phyloP scores from a whole-genome alignment of 225 moss, liverwort and hornwort genomes.

The Straminergon stramineum region DNA sequence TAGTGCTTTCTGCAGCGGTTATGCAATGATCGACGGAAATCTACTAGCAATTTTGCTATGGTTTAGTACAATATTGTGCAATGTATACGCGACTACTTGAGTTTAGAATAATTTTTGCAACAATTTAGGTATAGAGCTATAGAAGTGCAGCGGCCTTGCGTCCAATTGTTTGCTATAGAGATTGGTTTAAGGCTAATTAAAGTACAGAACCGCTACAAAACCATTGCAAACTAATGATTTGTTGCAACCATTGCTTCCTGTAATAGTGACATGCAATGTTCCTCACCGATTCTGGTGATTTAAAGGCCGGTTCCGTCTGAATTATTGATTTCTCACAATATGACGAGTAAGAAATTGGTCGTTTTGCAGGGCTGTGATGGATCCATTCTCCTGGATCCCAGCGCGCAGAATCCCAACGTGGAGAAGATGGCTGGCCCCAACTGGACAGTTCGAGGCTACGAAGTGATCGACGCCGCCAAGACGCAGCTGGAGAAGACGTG shows the following conservation, averaged over 20 bases:
- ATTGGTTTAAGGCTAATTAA: neutral
- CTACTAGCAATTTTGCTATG: neutral
- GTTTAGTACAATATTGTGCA: neutral
- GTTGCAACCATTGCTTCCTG: neutral
- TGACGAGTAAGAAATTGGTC: neutral
- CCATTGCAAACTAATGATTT: neutral
- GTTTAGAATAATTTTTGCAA: no score
- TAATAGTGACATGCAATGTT: neutral
- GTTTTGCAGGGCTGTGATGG: slow-evolving; percentile 66
- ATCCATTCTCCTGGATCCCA: slow-evolving; percentile 45
- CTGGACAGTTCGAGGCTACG: slow-evolving; percentile 27
- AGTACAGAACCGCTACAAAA: neutral
- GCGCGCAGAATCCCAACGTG: slow-evolving; percentile 16
- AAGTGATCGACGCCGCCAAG: slow-evolving; percentile 53
- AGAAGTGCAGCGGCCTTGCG: no score
- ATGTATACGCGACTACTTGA: neutral
- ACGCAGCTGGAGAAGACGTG: slow-evolving; percentile 41
- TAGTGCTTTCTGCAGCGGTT: neutral
- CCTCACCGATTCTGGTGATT: neutral
- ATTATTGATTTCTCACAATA: neutral
- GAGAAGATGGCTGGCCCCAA: slow-evolving; percentile 52
- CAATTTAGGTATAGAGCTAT: neutral
- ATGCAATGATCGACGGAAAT: neutral
- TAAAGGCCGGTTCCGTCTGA: neutral
- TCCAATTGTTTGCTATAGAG: neutral